Evolutionary conservation across 108 stramenopile species (phyloP), one percentile per base, ranked within the genome.

Genomic region (Cyclotella kingstonii): DNA sequence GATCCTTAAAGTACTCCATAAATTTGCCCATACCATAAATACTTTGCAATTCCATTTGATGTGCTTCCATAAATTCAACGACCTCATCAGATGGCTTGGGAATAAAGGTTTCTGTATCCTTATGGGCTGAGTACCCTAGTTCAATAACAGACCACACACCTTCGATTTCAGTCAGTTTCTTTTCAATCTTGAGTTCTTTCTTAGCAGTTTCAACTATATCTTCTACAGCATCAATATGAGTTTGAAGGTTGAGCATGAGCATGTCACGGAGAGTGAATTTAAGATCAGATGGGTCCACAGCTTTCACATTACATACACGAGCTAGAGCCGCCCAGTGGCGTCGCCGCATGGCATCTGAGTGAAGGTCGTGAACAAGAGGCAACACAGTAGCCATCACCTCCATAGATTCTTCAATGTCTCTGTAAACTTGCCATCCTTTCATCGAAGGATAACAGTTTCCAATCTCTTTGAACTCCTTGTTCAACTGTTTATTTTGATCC

Each of bases 21-120:
- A 91, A 93, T 64, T 93, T 89, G 55, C 91, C 91, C 91, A 91
- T 91, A 21, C 90, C 90, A 36, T 86, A 83, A 60, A 95, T 90
- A 54, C 86, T 83, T 60, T 95, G 94, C 29, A 95, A 74, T 64
- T 95, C 94, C 85, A 95, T 85, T 77, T 90, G 90, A 66, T 95
- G 89, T 15, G 81, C 78, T 71, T 95, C 94, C 21, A 95, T 77
- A 27, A 54, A 73, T 61, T 95, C 94, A 14, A 95, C 69, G 18
- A 93, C 75, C 52, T 95, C 94, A 49, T 95, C 94, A 8, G 79
- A 81, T 26, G 85, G 85, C 33, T 68, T 74, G n/a, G 90, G 83
- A n/a, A 93, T 43, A 44, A 54, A 81, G 66, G 89, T 84, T 15
- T 90, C 86, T 27, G 85, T 87, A 48, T 91, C 89, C 59, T 91